Base-by-base conservation (phyloP, 2,329 filamentous ascomycete species). In the Byssoonygena ceratinophila region DNA sequence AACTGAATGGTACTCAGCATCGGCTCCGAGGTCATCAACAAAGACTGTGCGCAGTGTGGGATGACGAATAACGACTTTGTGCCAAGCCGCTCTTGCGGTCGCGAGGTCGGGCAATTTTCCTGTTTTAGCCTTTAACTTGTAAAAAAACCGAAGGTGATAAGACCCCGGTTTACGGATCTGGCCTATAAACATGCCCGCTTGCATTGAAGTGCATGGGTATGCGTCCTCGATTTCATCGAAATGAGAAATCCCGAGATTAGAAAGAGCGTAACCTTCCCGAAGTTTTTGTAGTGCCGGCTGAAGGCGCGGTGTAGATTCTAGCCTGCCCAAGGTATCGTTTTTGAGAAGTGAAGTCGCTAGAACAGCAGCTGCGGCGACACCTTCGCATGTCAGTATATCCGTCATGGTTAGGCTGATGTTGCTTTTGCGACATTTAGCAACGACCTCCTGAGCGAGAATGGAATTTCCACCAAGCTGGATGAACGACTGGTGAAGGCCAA, bases 201-300 rank as follows among this genome's bases (percentile, higher is more conserved):
- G 60, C 46, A 60, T 50, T 4, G 64, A 54, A 11, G 60, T 65
- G 37, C 63, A 65, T 12, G 65, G 64, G 43, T 65, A 67, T 1
- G 64, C 56, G 48, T 67, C 64, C 32, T 64, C 59, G 46, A 67
- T 59, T 22, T 54, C 54, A 14, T 56, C 54, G 9, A 60, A 34
- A 12, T 23, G 22, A n/a, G 44, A 47, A n/a, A 48, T 11, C 12
- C 34, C 43, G 23, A 53, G 14, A 32, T 36, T 23, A 12, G 51
- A 47, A n/a, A 47, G 22, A 23, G 32, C 23, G 25, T 53, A 53
- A 14, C 36, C 39, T 25, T 47, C 44, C 39, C 25, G 43, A 7
- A 53, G 37, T 16, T 23, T 47, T 16, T 32, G 32, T 44, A 32
- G 41, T 3, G 36, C 36, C 39, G 23, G 16, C 12, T 11, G 18